A percentile compares a stretch with the other conserved stretches of the same genome.
phyloP scores from a whole-genome alignment of 257 asterid species.

The Solanum etuberosum region DNA sequence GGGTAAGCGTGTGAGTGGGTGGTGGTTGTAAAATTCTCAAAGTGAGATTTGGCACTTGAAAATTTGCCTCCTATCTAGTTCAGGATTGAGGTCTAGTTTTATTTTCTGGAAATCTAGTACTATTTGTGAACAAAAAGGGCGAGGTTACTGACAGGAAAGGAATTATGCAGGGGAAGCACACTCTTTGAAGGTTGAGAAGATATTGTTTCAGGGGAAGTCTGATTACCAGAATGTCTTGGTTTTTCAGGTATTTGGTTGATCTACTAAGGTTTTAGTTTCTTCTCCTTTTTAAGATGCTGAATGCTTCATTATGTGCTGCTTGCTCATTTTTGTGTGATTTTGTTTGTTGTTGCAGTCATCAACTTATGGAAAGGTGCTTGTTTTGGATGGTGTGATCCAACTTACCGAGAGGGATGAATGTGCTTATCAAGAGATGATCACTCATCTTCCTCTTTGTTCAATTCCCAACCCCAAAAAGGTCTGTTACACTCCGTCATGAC shows the following conservation, averaged over 20 bases:
- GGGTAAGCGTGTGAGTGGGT: not conserved
- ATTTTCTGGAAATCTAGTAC: not conserved
- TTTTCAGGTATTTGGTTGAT: constrained; percentile 53
- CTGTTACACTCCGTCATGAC: not conserved
- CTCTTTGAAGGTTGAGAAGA: constrained; percentile 84
- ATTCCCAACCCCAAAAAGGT: constrained; percentile 90
- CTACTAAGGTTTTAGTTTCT: not conserved
- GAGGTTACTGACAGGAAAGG: not conserved
- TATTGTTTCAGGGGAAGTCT: constrained; percentile 77
- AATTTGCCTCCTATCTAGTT: not conserved
- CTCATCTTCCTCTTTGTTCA: constrained; percentile 93
- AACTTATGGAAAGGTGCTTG: constrained; percentile 92
- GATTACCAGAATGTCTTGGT: constrained; percentile 90
- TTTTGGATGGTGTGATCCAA: constrained; percentile 95
- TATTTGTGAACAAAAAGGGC: not conserved
- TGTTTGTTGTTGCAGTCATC: constrained; percentile 52
- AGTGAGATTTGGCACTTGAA: not conserved
- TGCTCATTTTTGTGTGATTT: constrained; percentile 2
- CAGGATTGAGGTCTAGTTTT: not conserved
- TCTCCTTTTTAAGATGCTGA: not conserved
- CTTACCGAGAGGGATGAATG: constrained; percentile 98
- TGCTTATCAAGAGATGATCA: constrained; percentile 98
- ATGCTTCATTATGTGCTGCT: not conserved
- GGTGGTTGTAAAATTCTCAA: not conserved
- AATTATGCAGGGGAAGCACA: constrained; percentile 91